phyloP scores from a whole-genome alignment of 1,139 yeast genomes.

The Saccharomyces pastorianus region DNA sequence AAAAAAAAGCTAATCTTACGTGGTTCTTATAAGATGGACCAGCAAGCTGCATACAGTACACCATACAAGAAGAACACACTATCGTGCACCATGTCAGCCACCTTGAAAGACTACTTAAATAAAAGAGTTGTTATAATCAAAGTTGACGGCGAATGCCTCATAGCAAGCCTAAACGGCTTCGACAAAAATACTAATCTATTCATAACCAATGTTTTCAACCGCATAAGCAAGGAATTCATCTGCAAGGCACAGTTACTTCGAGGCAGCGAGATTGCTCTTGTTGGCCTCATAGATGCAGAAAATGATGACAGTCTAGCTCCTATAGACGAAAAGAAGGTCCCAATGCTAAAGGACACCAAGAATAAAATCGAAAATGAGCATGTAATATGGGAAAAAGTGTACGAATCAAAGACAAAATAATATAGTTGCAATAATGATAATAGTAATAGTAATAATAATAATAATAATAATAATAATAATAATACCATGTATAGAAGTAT shows the following conservation, averaged over 20 bases:
- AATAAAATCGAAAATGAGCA: conserved; percentile 30
- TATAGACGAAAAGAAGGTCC: conserved; percentile 1
- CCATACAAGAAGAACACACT: conserved; percentile 5
- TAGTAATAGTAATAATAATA: no score
- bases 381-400: conserved; percentile 26
- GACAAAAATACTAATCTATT: conserved; percentile 75
- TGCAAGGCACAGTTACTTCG: conserved; percentile 44
- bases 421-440: conserved; percentile 15
- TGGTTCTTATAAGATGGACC: neutral
- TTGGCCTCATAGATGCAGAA: conserved; percentile 58
- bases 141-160: conserved; percentile 68
- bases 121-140: conserved; percentile 62
- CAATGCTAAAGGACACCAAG: conserved; percentile 32
- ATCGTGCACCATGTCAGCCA: conserved; percentile 23
- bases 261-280: conserved; percentile 74
- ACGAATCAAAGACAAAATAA: conserved; percentile 9
- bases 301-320: conserved; percentile 14
- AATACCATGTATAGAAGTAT: conserved; percentile 12
- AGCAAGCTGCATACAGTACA: neutral
- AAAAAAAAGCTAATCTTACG: neutral
- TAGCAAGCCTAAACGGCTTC: conserved; percentile 68
- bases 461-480: no score
- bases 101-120: conserved; percentile 27
- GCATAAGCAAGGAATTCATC: conserved; percentile 31
- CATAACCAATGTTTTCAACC: conserved; percentile 53